Base-by-base conservation (phyloP, 2,329 filamentous ascomycete genomes). In the Chaetomium strumarium region DNA sequence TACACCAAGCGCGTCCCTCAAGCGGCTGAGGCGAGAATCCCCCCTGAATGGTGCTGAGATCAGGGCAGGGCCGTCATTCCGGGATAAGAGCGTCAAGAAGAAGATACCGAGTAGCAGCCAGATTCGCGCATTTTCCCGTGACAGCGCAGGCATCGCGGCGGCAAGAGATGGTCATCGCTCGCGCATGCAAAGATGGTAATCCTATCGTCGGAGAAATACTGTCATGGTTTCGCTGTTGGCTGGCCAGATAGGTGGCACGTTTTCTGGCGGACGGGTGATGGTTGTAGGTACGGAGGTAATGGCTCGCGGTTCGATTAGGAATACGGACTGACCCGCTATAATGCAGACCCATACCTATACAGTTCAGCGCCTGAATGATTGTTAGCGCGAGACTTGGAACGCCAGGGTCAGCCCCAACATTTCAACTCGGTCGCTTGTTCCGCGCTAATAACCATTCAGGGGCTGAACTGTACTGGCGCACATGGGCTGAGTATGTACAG, bases 1-100 rank as follows among this genome's bases (percentile, higher is more conserved):
- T 16, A 80, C 68, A 46, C 70, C 66, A 55, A 80, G 77, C 2
- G 79, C 75, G 52, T 74, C 66, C 39, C 75, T 72, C 57, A 81
- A 79, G 37, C 74, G 72, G n/a, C 66, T 67, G 14, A 83, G 69
- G 11, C 79, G 75, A 49, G 74, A 68, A 38, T 68, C 66, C 24
- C 71, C 66, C 31, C 74, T 63, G 29, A 71, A 68, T 14, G 74
- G 74, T 46, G 66, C 70, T 41, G 62, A 67, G 38, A 74, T 68
- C 46, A 77, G 68, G n/a, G 68, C 68, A 0, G 72, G 65, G 20
- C 64, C 64, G 33, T 67, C 68, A 49, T 74, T 72, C 41, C 68
- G 70, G 36, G 68, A 69, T 17, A 71, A 65, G 55, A 72, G 66
- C 43, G 67, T 64, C 45, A 76, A 60, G 73, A 73, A 76, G 61